These are phyloP conservation scores for Colletotrichum sojae DNA, from an alignment of 2,329 filamentous ascomycete genomes.

Conservation along the genomic window DNA sequence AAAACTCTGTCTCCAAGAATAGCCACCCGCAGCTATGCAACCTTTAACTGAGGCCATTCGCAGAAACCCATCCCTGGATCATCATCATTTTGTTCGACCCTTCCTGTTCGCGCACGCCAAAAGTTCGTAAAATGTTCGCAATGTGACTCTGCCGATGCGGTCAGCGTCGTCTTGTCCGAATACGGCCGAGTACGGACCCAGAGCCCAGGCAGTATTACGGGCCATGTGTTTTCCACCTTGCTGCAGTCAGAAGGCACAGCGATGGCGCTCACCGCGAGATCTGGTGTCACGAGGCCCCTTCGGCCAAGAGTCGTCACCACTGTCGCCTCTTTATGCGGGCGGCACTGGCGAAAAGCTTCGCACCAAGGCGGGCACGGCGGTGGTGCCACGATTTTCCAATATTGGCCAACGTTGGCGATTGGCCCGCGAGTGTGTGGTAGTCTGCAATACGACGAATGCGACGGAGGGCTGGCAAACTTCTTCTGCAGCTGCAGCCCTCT, in stretches of 20 bases:
- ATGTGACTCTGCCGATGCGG: conserved; percentile 26
- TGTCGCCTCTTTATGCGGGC: conserved; percentile 2
- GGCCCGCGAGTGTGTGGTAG: background rate
- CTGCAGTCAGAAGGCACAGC: conserved; percentile 31
- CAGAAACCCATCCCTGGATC: conserved; percentile 10
- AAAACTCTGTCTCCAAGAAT: conserved; percentile 18
- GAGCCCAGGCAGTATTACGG: conserved; percentile 13
- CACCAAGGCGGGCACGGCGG: background rate
- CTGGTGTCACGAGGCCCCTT: conserved; percentile 26
- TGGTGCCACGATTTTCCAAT: conserved; percentile 29
- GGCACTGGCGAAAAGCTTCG: background rate
- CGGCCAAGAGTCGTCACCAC: background rate
- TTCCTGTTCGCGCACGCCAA: conserved; percentile 3
- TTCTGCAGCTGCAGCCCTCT: conserved; percentile 21
- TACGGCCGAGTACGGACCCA: conserved; percentile 21
- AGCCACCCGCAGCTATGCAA: background rate
- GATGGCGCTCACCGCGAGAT: conserved; percentile 21
- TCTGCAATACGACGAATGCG: background rate
- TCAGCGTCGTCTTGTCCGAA: conserved; percentile 21
- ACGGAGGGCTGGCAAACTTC: conserved; percentile 9
- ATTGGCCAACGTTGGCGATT: conserved; percentile 14
- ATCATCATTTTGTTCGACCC: background rate
- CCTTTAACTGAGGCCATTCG: conserved; percentile 21
- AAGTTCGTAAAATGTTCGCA: conserved; percentile 1
- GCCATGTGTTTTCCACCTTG: conserved; percentile 12